Evolutionary conservation across 352 stramenopile genomes (phyloP).

Genomic region (Pythium phragmitis): DNA sequence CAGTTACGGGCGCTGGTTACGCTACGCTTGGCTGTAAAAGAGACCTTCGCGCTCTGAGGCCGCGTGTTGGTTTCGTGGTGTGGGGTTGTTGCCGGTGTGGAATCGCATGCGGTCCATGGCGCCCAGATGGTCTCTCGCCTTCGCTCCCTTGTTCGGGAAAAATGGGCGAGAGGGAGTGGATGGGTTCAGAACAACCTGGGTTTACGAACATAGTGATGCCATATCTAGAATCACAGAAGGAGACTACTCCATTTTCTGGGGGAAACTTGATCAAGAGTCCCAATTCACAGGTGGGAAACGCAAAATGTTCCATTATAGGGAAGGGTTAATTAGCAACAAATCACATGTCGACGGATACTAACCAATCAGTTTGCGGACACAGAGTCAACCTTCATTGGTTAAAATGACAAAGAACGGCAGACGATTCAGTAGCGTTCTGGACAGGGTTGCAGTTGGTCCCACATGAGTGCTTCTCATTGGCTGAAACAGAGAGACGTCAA

Average conservation of each 20-base stretch:
- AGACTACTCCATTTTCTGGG: background rate
- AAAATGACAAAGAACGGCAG: background rate
- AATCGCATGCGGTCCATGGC: background rate
- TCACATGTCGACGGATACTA: slow-evolving; percentile 18
- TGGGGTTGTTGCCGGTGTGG: background rate
- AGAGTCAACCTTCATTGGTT: background rate
- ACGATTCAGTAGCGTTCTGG: background rate
- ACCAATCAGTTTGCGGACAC: slow-evolving; percentile 12
- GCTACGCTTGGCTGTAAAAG: background rate
- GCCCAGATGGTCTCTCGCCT: background rate
- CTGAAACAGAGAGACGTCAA: too few species aligned
- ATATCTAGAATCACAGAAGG: background rate
- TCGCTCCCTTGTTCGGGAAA: background rate
- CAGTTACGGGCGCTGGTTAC: background rate
- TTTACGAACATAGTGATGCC: slow-evolving; percentile 8
- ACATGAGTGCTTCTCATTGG: too few species aligned
- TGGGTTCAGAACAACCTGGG: slow-evolving; percentile 13
- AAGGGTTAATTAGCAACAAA: background rate
- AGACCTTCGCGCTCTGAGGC: background rate
- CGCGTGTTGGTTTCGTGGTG: slow-evolving; percentile 7
- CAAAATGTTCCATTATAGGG: background rate
- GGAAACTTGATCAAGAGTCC: background rate
- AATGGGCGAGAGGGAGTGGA: background rate
- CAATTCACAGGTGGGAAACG: background rate
- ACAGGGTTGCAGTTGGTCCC: too few species aligned